These are phyloP conservation scores for Aspergillus cavernicola DNA, from an alignment of 495 filamentous ascomycete species.

Conservation along the genomic window DNA sequence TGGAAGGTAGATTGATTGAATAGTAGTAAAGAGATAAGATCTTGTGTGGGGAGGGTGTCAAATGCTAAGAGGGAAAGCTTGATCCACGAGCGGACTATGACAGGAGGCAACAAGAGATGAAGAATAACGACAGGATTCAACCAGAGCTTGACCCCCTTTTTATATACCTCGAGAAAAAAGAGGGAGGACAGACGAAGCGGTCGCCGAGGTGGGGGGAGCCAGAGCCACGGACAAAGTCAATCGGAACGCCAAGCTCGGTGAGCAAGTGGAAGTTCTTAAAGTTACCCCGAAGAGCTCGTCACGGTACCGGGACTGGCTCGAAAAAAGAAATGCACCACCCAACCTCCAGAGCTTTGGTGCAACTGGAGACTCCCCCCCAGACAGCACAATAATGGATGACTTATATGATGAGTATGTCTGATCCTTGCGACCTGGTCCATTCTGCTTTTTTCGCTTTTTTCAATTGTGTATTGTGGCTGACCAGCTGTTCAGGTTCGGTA, in stretches of 20 bases:
- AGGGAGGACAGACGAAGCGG: slow-evolving; percentile 8
- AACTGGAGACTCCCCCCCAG: slow-evolving; percentile 2
- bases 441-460: background rate
- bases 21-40: background rate
- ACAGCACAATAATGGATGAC: slow-evolving; percentile 63
- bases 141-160: background rate
- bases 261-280: slow-evolving; percentile 5
- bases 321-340: slow-evolving; percentile 20
- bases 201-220: slow-evolving; percentile 7
- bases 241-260: slow-evolving; percentile 28
- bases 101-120: background rate
- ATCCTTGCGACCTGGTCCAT: background rate
- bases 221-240: slow-evolving; percentile 6
- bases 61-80: background rate
- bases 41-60: background rate
- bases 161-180: slow-evolving; percentile 2
- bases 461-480: slow-evolving; percentile 17
- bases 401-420: slow-evolving; percentile 73
- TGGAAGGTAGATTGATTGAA: slow-evolving; percentile 11
- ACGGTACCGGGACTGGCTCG: too few species aligned
- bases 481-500: slow-evolving; percentile 69
- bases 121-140: background rate
- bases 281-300: slow-evolving; percentile 15
- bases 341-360: slow-evolving; percentile 12
- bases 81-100: background rate